phyloP scores from a whole-genome alignment of 192 early-diverging fungal species.

The Jimgerdemannia lactiflua region DNA sequence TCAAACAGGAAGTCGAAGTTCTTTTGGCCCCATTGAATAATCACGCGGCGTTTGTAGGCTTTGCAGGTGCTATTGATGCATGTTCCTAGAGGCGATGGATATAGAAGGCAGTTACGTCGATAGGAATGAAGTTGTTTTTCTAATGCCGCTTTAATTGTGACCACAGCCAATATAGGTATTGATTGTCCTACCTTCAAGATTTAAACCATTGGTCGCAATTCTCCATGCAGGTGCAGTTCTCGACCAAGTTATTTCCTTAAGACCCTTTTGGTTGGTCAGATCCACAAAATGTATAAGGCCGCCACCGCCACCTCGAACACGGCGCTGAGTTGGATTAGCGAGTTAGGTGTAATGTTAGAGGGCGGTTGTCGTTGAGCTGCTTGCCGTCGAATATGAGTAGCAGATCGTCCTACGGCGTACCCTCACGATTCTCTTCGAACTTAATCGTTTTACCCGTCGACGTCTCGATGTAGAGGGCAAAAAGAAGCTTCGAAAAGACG shows the following conservation, averaged over 20 bases:
- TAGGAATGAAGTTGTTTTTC: no score
- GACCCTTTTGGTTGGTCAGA: not conserved
- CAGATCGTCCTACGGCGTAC: slow-evolving; percentile 67
- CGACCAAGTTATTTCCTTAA: not conserved
- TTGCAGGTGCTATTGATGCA: not conserved
- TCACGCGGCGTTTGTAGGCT: not conserved
- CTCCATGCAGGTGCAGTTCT: not conserved
- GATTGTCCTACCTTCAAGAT: not conserved
- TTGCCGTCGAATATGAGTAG: slow-evolving; percentile 67
- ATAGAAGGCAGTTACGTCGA: not conserved
- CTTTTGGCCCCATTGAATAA: not conserved
- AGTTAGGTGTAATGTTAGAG: slow-evolving; percentile 60
- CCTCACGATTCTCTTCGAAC: slow-evolving; percentile 75
- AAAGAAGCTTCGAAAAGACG: not conserved
- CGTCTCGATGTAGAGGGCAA: slow-evolving; percentile 25
- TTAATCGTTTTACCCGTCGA: slow-evolving; percentile 94
- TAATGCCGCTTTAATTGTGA: no score
- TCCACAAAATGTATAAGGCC: not conserved
- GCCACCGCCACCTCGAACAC: slow-evolving; percentile 27
- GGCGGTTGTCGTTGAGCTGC: slow-evolving; percentile 64
- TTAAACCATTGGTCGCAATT: not conserved
- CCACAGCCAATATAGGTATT: not conserved
- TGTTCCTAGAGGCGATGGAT: not conserved
- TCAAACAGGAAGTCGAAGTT: not conserved
- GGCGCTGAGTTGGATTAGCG: slow-evolving; percentile 64